A percentile compares a stretch with the other conserved stretches of the same genome.
These are phyloP conservation scores for Botryotinia convoluta DNA, from an alignment of 2,329 filamentous ascomycete species.

Conservation along the genomic window DNA sequence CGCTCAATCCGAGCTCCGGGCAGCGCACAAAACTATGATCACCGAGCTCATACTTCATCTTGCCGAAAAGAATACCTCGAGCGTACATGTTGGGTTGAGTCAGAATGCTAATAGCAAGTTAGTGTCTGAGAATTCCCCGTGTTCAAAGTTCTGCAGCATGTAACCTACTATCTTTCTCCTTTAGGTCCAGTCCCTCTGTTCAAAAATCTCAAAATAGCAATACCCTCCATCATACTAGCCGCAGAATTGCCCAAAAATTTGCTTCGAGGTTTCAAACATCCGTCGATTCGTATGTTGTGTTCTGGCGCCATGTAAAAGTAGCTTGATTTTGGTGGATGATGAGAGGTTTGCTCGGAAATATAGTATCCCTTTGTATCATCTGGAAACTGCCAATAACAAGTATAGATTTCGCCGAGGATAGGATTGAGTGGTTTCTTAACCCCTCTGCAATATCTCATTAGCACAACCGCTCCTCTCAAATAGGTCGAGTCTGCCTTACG, in stretches of 20 bases:
- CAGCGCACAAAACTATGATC: constrained; percentile 93
- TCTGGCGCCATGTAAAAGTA: constrained; percentile 98
- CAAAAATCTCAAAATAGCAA: constrained; percentile 78
- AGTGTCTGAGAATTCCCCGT: neutral
- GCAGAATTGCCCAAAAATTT: constrained; percentile 96
- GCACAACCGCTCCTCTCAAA: neutral
- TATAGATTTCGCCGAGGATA: constrained; percentile 90
- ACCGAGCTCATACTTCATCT: constrained; percentile 99
- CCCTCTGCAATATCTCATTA: constrained; percentile 54
- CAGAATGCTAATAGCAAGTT: constrained; percentile 52
- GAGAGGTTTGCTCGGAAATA: constrained; percentile 94
- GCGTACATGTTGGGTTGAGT: constrained; percentile 99
- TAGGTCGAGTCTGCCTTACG: constrained; percentile 54
- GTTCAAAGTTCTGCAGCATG: too few relatives aligned
- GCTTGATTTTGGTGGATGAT: constrained; percentile 96
- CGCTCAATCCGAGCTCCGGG: constrained; percentile 79
- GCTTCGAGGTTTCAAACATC: constrained; percentile 89
- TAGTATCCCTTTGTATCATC: constrained; percentile 89
- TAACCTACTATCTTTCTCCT: constrained; percentile 69
- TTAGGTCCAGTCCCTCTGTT: constrained; percentile 68
- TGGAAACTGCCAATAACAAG: constrained; percentile 91
- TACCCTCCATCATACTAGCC: constrained; percentile 96
- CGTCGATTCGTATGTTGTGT: constrained; percentile 91
- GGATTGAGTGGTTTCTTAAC: constrained; percentile 99
- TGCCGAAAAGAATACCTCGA: constrained; percentile 91